phyloP scores from a whole-genome alignment of 1,139 yeast species.

The Yamadazyma jaroonii region DNA sequence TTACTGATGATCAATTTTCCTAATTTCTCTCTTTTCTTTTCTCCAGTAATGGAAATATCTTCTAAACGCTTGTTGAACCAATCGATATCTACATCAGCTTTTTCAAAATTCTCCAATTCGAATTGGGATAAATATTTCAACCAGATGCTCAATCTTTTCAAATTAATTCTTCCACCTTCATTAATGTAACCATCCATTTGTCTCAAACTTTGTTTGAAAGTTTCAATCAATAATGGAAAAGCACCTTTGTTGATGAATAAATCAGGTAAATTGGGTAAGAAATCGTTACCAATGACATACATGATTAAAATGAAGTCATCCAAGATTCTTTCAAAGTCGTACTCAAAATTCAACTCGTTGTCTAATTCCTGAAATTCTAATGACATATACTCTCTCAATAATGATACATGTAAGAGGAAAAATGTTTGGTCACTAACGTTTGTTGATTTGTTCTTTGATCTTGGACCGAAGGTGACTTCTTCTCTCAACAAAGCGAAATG shows the following conservation, averaged over 20 bases:
- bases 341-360: conserved; percentile 63
- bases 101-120: conserved; percentile 80
- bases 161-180: conserved; percentile 76
- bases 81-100: conserved; percentile 77
- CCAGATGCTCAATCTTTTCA: conserved; percentile 71
- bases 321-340: conserved; percentile 81
- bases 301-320: conserved; percentile 92
- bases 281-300: conserved; percentile 97
- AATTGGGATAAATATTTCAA: conserved; percentile 64
- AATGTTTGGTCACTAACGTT: conserved; percentile 79
- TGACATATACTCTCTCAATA: conserved; percentile 87
- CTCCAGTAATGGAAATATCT: conserved; percentile 72
- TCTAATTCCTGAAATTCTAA: conserved; percentile 77
- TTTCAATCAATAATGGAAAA: conserved; percentile 80
- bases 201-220: conserved; percentile 79
- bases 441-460: conserved; percentile 31
- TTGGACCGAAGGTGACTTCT: conserved; percentile 86
- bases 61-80: conserved; percentile 90
- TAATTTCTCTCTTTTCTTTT: conserved; percentile 58
- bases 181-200: conserved; percentile 83
- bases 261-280: conserved; percentile 96
- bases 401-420: conserved; percentile 75
- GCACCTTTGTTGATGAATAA: conserved; percentile 94
- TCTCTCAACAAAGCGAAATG: conserved; percentile 94
- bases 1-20: conserved; percentile 69